A percentile compares a stretch with the other conserved stretches of the same genome.
These are phyloP conservation scores for Penicillium longicatenatum DNA, from an alignment of 495 filamentous ascomycete species.

Conservation along the genomic window DNA sequence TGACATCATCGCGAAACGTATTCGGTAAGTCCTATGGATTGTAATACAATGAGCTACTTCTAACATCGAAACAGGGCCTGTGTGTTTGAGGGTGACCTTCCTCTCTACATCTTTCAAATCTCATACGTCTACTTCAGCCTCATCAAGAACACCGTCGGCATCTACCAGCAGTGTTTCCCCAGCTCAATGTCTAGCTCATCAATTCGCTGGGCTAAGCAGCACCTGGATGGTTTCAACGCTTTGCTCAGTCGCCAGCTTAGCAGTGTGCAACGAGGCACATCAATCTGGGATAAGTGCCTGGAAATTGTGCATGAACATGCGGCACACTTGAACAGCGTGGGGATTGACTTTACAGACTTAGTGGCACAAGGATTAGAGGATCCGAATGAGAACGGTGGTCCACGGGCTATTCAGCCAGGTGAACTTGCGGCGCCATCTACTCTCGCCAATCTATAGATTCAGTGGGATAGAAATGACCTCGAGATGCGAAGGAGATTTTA, in stretches of 20 bases:
- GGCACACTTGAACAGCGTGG: conserved; percentile 76
- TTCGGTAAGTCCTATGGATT: conserved; percentile 60
- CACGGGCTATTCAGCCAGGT: conserved; percentile 27
- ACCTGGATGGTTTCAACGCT: conserved; percentile 85
- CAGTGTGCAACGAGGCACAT: conserved; percentile 66
- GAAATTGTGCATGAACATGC: conserved; percentile 80
- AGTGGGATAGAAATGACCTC: neutral
- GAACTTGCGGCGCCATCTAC: conserved; percentile 17
- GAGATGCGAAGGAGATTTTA: neutral
- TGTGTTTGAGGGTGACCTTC: conserved; percentile 89
- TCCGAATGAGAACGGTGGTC: conserved; percentile 23
- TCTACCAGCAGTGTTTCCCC: conserved; percentile 89
- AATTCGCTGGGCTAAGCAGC: conserved; percentile 94
- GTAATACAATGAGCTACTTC: conserved; percentile 11
- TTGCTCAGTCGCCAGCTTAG: conserved; percentile 81
- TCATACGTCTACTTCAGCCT: conserved; percentile 95
- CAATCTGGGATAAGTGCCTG: conserved; percentile 81
- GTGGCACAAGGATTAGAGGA: conserved; percentile 47
- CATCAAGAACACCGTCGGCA: conserved; percentile 85
- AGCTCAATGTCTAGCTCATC: conserved; percentile 83
- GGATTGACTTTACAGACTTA: conserved; percentile 84
- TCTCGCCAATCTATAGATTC: neutral
- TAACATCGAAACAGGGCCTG: conserved; percentile 66
- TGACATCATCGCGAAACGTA: conserved; percentile 74
- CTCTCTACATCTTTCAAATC: conserved; percentile 91